These are phyloP conservation scores for Hyphopichia buzzinii DNA, from an alignment of 1,139 yeast genomes.

Conservation along the genomic window DNA sequence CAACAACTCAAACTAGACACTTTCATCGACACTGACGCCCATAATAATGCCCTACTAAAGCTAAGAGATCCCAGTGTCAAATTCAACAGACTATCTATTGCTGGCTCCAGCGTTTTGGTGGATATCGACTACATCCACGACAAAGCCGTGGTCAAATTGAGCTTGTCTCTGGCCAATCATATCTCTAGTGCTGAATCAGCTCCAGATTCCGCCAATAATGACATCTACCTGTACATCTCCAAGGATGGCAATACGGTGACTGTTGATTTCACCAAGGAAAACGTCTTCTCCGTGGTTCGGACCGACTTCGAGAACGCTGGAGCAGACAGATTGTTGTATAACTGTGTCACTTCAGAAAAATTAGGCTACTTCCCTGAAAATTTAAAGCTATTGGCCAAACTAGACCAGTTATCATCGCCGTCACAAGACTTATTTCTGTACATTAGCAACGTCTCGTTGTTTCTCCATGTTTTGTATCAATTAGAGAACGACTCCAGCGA, in stretches of 20 bases:
- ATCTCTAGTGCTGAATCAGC: background rate
- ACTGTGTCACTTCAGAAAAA: slow-evolving; percentile 21
- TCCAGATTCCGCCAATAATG: background rate
- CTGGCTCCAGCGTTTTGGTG: slow-evolving; percentile 42
- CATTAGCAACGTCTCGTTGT: slow-evolving; percentile 30
- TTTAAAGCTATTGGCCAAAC: slow-evolving; percentile 34
- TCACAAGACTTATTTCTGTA: slow-evolving; percentile 32
- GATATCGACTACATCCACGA: slow-evolving; percentile 40
- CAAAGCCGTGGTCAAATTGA: slow-evolving; percentile 24
- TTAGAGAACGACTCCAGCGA: slow-evolving; percentile 7
- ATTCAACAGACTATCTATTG: slow-evolving; percentile 37
- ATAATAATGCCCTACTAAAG: slow-evolving; percentile 10
- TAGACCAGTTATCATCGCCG: slow-evolving; percentile 34
- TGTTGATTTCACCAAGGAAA: slow-evolving; percentile 7
- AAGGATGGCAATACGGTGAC: slow-evolving; percentile 5
- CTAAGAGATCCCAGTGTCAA: slow-evolving; percentile 18
- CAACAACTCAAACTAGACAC: slow-evolving; percentile 44
- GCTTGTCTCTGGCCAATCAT: slow-evolving; percentile 38
- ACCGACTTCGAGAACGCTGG: slow-evolving; percentile 1
- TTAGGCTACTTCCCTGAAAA: slow-evolving; percentile 36
- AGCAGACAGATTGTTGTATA: slow-evolving; percentile 30
- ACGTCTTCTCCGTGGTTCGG: slow-evolving; percentile 4
- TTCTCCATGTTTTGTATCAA: slow-evolving; percentile 21
- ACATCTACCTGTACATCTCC: background rate
- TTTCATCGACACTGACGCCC: slow-evolving; percentile 39